Base-by-base conservation (phyloP, 352 stramenopile genomes). In the Pythium coloratum region DNA sequence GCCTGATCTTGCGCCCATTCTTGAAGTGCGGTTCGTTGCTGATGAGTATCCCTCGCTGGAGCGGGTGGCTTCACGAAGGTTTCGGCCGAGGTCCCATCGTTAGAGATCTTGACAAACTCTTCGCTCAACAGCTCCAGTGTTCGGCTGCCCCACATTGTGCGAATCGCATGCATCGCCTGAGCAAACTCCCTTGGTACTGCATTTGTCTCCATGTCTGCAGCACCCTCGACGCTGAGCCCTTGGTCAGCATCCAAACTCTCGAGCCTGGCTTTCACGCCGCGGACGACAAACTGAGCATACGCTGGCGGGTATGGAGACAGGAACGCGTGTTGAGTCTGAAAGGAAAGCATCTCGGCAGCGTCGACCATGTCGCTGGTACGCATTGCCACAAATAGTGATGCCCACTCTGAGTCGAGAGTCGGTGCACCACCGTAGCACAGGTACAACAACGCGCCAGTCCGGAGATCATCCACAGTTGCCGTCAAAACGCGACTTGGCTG, bases 371-470 rank as follows among this genome's bases (percentile, higher is more conserved):
- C 80, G 10, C 76, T 66, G 5, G 50, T 32, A 10, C 66, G 70
- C 24, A 89, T 56, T 10, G 71, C 46, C 1, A 69, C 64, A 70
- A 86, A 86, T 44, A 55, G 72, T 40, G 47, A 60, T 14, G 67
- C 77, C 82, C 80, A 91, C 32, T 83, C 62, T 14, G 54, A 32
- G 57, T 76, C 74, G 36, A 91, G 64, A 69, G 76, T 76, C 6
- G 80, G 80, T 33, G 78, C 80, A 0, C 80, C 82, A 58, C 80
- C 76, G 60, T 82, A 82, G 66, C 77, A 87, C 70, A 88, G 76
- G 51, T 89, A 88, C 55, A 91, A 71, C 54, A 84, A 69, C 49
- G 76, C 62, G 8, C 78, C 82, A 30, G 70, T 75, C 58, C 76
- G 80, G 20, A 90, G 55, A 61, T 88, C 80, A 32, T 40, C 38